Evolutionary conservation across 345 rosid species (phyloP).

Genomic region (Salix purpurea): DNA sequence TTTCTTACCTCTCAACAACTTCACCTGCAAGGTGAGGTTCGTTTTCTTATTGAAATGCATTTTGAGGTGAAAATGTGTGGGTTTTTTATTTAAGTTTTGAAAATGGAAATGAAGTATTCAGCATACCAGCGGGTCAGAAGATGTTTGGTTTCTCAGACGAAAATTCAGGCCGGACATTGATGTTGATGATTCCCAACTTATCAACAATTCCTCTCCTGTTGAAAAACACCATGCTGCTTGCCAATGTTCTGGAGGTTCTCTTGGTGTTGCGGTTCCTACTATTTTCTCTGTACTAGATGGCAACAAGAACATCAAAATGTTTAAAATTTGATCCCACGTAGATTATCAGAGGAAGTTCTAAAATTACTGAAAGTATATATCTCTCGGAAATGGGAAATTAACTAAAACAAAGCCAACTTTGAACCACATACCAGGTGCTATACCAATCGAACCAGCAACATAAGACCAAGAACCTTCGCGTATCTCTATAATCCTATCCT

Average conservation of each 20-base stretch:
- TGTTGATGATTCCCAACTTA: constrained; percentile 45
- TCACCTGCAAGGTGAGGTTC: constrained; percentile 30
- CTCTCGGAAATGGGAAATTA: neutral
- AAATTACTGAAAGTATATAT: neutral
- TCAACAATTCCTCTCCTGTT: constrained; percentile 66
- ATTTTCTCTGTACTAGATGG: constrained; percentile 84
- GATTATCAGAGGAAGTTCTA: neutral
- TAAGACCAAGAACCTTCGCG: constrained; percentile 90
- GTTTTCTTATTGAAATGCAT: neutral
- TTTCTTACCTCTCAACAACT: constrained; percentile 57
- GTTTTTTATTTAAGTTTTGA: neutral
- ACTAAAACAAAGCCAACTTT: neutral
- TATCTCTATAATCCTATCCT: constrained; percentile 68
- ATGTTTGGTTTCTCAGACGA: constrained; percentile 32
- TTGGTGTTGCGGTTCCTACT: constrained; percentile 74
- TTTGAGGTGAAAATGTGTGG: neutral
- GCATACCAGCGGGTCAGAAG: constrained; percentile 46
- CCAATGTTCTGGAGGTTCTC: constrained; percentile 51
- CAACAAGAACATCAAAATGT: constrained; percentile 24
- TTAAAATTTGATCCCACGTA: neutral
- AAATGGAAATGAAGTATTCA: neutral
- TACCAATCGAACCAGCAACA: constrained; percentile 78
- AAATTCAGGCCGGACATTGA: constrained; percentile 34
- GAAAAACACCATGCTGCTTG: constrained; percentile 71
- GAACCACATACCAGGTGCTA: constrained; percentile 75